phyloP scores from a whole-genome alignment of 805 yeast genomes.

The Sugiyamaella mastotermitis region DNA sequence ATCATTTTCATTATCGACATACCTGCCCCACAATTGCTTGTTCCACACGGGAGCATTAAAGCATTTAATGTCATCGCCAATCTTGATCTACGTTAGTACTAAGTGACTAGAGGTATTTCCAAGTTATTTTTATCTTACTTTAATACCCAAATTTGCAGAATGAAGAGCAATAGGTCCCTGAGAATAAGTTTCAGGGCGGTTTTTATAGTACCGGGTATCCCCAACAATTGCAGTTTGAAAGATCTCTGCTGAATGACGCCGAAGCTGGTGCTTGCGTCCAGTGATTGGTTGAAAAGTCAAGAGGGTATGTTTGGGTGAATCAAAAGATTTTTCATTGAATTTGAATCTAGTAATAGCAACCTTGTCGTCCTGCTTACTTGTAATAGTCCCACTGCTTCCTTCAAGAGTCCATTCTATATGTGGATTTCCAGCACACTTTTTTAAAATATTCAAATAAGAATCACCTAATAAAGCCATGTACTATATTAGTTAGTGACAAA shows the following conservation, averaged over 20 bases:
- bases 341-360: conserved; percentile 11
- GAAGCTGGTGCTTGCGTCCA: conserved; percentile 19
- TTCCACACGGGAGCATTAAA: too few species aligned
- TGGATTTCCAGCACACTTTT: too few species aligned
- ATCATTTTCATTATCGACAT: background rate
- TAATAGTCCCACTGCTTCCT: conserved; percentile 8
- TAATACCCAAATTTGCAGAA: conserved; percentile 7
- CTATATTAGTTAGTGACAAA: too few species aligned
- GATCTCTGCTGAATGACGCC: conserved; percentile 13
- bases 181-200: background rate
- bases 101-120: too few species aligned
- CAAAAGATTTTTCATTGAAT: too few species aligned
- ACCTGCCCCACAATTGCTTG: too few species aligned
- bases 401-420: conserved; percentile 4
- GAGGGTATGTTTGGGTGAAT: too few species aligned
- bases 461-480: background rate
- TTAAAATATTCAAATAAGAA: background rate
- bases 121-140: too few species aligned
- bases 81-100: too few species aligned
- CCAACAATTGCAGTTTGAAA: conserved; percentile 13
- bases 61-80: too few species aligned
- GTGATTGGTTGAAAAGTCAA: conserved; percentile 15
- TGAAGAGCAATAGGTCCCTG: conserved; percentile 14
- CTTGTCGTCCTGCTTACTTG: conserved; percentile 6
- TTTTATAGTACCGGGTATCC: conserved; percentile 8